Conservation (phyloP, 2,329 filamentous ascomycete genomes). For the Zarea fungicola region DNA sequence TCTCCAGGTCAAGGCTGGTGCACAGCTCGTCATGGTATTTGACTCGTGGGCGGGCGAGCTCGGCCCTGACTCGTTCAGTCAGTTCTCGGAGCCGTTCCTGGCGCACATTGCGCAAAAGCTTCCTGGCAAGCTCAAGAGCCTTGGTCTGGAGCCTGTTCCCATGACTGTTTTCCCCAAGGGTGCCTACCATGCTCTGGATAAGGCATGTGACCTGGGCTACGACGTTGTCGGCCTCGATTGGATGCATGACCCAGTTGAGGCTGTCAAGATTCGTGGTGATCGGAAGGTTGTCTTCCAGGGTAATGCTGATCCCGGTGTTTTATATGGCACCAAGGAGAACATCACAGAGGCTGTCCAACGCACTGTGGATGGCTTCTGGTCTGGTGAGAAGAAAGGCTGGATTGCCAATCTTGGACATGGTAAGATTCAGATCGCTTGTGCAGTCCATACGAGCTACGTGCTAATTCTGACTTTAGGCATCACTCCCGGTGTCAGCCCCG, state of each 20-base stretch:
- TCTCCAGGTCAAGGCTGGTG: conserved; percentile 85
- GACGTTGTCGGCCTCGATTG: conserved; percentile 93
- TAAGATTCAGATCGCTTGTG: conserved; percentile 35
- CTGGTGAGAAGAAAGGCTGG: conserved; percentile 81
- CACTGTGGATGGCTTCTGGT: conserved; percentile 82
- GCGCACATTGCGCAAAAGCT: conserved; percentile 77
- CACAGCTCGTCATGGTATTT: conserved; percentile 92
- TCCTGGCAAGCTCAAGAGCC: conserved; percentile 65
- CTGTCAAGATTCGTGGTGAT: conserved; percentile 71
- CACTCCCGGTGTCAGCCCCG: conserved; percentile 89
- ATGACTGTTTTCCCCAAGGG: conserved; percentile 99
- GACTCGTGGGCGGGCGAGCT: conserved; percentile 98
- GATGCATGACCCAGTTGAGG: conserved; percentile 83
- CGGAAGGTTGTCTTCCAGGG: conserved; percentile 78
- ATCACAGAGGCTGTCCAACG: conserved; percentile 79
- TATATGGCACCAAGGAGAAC: conserved; percentile 77
- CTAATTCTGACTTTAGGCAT: conserved; percentile 55
- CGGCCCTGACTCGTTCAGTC: conserved; percentile 74
- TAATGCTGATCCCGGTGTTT: conserved; percentile 88
- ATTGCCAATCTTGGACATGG: conserved; percentile 96
- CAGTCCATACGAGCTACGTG: background rate
- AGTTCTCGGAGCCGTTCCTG: conserved; percentile 83
- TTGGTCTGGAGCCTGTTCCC: conserved; percentile 74
- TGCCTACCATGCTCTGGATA: conserved; percentile 89
- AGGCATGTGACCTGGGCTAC: conserved; percentile 83